Base-by-base conservation (phyloP, 2,329 filamentous ascomycete genomes). In the Huntiella moniliformis region DNA sequence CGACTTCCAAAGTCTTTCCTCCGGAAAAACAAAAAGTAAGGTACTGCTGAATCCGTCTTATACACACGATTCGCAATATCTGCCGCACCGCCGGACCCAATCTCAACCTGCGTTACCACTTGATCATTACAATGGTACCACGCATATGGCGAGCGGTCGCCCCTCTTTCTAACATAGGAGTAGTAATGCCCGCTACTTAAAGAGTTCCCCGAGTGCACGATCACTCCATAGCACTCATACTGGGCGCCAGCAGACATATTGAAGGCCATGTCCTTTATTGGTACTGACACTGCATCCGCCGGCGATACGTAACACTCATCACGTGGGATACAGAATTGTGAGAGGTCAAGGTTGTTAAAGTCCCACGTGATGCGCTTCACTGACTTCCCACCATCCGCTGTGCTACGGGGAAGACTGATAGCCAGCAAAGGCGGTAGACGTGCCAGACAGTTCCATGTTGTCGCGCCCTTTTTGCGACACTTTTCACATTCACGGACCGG, bases 171-270 rank as follows among this genome's bases (percentile, higher is more conserved):
- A 50, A 82, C 73, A 48, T 81, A 76, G 3, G 77, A 71, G 45
- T 79, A 78, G 59, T 95, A 95, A 61, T 95, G 87, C 0, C 87
- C 87, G 13, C 37, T 38, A 43, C 73, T 74, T 44, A 82, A 66
- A 1, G 69, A 75, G 1, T 64, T 63, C 16, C 87, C 87, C 3
- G 73, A 61, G 58, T 95, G 87, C 51, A 82, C 70, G 45, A 92
- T 74, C 5, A 95, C 80, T 2, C 79, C 88, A 57, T 93, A 95
- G 44, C 82, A 79, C 56, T 93, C 80, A 60, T 95, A 98, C 4
- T 67, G 64, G 56, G 82, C 85, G 4, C 11, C 17, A 11, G 42
- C 36, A 0, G 82, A 79, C 1, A 61, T 62, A 2, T 55, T 53
- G 48, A 70, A 67, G 8, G 32, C 16, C 5, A 22, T 12, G 8